These are phyloP conservation scores for Pyrenochaeta sp. DNA, from an alignment of 2,329 filamentous ascomycete species.

Conservation along the genomic window DNA sequence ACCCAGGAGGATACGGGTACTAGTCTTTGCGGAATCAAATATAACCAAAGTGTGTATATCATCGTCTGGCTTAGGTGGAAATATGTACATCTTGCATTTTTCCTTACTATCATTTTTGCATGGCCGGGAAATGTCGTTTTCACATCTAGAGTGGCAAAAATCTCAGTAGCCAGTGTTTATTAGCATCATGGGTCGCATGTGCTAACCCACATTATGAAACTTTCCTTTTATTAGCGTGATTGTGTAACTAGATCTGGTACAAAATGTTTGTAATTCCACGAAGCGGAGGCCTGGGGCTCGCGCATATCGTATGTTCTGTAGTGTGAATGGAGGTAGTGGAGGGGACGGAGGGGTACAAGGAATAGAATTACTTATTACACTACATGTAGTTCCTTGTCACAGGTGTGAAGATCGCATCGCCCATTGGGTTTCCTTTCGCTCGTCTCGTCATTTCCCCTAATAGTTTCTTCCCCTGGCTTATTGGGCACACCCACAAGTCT, in stretches of 20 bases:
- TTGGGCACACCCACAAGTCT: no score
- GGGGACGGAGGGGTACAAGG: neutral
- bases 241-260: neutral
- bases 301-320: neutral
- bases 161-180: no score
- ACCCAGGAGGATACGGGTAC: conserved; percentile 36
- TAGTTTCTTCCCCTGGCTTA: no score
- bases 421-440: no score
- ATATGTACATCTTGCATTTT: no score
- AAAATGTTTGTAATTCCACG: conserved; percentile 1
- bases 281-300: neutral
- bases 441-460: no score
- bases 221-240: neutral
- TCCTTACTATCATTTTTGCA: no score
- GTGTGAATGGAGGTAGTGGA: neutral
- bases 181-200: no score
- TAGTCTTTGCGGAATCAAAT: conserved; percentile 11
- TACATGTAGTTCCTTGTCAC: no score
- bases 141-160: neutral
- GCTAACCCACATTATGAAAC: neutral
- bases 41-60: neutral
- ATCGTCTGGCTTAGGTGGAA: neutral
- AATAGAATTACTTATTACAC: no score
- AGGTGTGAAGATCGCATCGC: no score
- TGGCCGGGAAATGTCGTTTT: no score